Evolutionary conservation across 306 rosid species (phyloP), one percentile per base, ranked within the genome.

Genomic region (Quercus suber): DNA sequence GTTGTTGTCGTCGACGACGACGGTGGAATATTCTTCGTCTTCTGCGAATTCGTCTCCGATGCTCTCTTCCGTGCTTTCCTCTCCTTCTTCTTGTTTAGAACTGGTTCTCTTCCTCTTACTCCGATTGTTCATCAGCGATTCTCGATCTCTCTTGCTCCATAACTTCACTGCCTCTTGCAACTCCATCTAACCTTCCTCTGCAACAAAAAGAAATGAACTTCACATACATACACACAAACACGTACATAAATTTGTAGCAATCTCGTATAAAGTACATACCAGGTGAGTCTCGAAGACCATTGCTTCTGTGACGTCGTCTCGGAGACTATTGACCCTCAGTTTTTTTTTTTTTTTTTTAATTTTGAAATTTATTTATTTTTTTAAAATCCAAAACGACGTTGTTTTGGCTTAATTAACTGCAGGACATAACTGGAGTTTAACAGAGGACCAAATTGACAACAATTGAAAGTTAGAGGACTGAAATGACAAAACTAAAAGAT

Each of bases 131-230:
- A 80, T 52, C 84, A 77, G 65, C 77, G 53, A 74, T 20, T 78
- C 87, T 4, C 73, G 81, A 41, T 85, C 84, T 43, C 72, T 84
- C 83, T 85, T 89, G 51, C 78, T 82, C 37, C 75, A 63, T 56
- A 81, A 75, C 80, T 78, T 79, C 41, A 80, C 78, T 28, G 80
- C 77, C 72, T 81, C 80, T 23, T 58, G 82, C 85, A 85, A 78
- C 77, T 83, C 90, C 81, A 81, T 68, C 52, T 80, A 78, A 12
- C 71, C 76, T 51, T 86, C 92, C 63, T 86, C 93, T 83, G 78
- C 23, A 61, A 83, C 6, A 30, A 18, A 35, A 71, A 6, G 5
- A 7, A 33, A 5, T 25, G 7, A 51, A 12, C 77, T 35, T 60
- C 6, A 15, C 1, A 73, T 55, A 73, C 83, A 25, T 4, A 73